Evolutionary conservation across 306 rosid species (phyloP), one percentile per base, ranked within the genome.

Genomic region (Dryas octopetala): DNA sequence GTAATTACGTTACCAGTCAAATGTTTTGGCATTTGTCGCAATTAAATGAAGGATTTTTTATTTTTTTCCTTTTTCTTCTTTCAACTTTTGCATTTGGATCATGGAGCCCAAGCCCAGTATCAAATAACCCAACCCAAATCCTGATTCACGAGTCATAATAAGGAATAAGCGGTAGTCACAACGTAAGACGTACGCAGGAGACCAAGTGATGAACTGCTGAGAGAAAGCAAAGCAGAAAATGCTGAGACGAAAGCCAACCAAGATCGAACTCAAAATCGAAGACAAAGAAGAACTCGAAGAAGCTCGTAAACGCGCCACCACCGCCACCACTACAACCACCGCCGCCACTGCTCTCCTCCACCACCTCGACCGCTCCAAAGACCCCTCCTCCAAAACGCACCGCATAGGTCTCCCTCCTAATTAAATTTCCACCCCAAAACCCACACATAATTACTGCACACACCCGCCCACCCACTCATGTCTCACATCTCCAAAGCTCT

Each of bases 271-370:
- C 5, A 82, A 82, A 52, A 85, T 89, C 83, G 97, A 95, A 89
- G 98, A 92, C 75, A 90, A 88, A 62, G 91, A 91, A 49, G 97
- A 95, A 79, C 88, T 91, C 82, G 97, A 91, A 65, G 89, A 85
- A 78, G 84, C 91, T 73, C 96, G 96, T 73, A 86, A 89, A 41
- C 91, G 87, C 59, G 70, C 70, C 84, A 57, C 81, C 75, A 7
- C 86, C n/a, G 4, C 68, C 15, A 0, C 84, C 59, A 0, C 88
- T 17, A 7, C 80, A 9, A 1, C 81, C 5, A 73, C 89, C 78
- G 60, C 90, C 10, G 23, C 91, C 5, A 4, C 85, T 11, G 4
- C 75, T 65, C 88, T 92, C 70, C 82, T 92, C 77, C 89, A 85
- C 15, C 90, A 86, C 23, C 81, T 92, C 79, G 93, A 92, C 82